A percentile compares a stretch with the other conserved stretches of the same genome.
Evolutionary conservation across 2,329 filamentous ascomycete genomes (phyloP).

Genomic region (Aspergillus sp.): DNA sequence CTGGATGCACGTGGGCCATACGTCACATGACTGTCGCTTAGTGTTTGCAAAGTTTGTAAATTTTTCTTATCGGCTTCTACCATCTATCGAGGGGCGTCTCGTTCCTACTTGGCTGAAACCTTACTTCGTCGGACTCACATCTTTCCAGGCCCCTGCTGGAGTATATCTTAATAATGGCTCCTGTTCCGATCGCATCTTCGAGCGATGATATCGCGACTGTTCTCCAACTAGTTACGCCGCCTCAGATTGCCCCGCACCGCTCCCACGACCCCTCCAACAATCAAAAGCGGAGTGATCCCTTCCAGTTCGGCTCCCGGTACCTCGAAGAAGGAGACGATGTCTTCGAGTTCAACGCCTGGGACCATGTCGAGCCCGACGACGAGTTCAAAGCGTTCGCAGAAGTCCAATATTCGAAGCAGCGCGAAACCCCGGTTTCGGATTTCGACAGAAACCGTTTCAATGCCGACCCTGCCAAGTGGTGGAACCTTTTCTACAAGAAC

Average conservation of each 20-base stretch:
- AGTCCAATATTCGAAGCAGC: slow-evolving; percentile 80
- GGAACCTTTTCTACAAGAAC: slow-evolving; percentile 98
- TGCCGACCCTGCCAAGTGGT: slow-evolving; percentile 87
- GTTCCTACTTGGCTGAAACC: neutral
- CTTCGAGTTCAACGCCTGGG: slow-evolving; percentile 98
- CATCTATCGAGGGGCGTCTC: neutral
- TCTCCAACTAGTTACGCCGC: slow-evolving; percentile 50
- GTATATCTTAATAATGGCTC: slow-evolving; percentile 8
- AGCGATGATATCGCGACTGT: slow-evolving; percentile 33
- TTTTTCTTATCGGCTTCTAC: slow-evolving; percentile 1
- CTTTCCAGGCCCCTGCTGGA: neutral
- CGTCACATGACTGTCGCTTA: slow-evolving; percentile 10
- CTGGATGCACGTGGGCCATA: neutral
- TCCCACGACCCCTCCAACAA: slow-evolving; percentile 71
- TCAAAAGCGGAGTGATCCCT: slow-evolving; percentile 85
- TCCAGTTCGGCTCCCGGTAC: slow-evolving; percentile 89
- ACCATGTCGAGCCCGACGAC: slow-evolving; percentile 92
- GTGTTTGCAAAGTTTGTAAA: slow-evolving; percentile 6
- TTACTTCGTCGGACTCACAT: neutral
- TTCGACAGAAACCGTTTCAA: slow-evolving; percentile 94
- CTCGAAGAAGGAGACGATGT: slow-evolving; percentile 84
- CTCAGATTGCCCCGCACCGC: slow-evolving; percentile 59
- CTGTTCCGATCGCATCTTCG: slow-evolving; percentile 15
- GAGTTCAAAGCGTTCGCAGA: slow-evolving; percentile 84
- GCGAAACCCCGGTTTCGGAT: slow-evolving; percentile 81